These are phyloP conservation scores for Epichloe bromicola DNA, from an alignment of 2,329 filamentous ascomycete species.

Conservation along the genomic window DNA sequence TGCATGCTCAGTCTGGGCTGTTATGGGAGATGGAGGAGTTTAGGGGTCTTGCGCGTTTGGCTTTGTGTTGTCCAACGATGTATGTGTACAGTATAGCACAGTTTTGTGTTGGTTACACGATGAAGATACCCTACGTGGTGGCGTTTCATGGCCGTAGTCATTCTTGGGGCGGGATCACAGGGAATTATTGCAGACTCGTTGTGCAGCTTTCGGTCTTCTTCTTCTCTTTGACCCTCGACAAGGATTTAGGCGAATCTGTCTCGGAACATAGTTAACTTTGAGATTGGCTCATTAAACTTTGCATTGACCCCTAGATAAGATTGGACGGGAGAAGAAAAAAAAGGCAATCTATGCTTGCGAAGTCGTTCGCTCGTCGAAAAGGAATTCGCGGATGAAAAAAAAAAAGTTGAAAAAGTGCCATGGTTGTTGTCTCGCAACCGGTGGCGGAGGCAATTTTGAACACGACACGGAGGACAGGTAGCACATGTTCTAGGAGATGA, in stretches of 20 bases:
- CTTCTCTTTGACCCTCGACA: too few species aligned
- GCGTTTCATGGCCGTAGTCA: not conserved
- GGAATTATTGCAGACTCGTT: too few species aligned
- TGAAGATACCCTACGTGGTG: not conserved
- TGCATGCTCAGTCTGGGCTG: not conserved
- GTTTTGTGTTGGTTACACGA: not conserved
- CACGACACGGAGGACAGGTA: not conserved
- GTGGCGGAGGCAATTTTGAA: not conserved
- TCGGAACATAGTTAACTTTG: too few species aligned
- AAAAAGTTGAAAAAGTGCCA: not conserved
- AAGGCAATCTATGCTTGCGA: too few species aligned
- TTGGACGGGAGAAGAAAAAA: too few species aligned
- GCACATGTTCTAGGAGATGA: not conserved
- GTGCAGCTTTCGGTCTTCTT: too few species aligned
- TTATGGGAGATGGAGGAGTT: not conserved
- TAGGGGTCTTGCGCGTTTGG: not conserved
- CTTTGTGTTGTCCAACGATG: not conserved
- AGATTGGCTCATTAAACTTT: too few species aligned
- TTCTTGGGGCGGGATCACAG: too few species aligned
- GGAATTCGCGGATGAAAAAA: not conserved
- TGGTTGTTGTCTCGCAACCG: not conserved
- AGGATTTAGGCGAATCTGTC: too few species aligned
- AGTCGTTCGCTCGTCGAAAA: too few species aligned
- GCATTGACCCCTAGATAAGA: too few species aligned
- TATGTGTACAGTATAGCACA: conserved; percentile 1